Percentiles rank a stretch among this genome's conserved stretches.
phyloP scores from a whole-genome alignment of 2,329 filamentous ascomycete species.

The Colletotrichum simmondsii region DNA sequence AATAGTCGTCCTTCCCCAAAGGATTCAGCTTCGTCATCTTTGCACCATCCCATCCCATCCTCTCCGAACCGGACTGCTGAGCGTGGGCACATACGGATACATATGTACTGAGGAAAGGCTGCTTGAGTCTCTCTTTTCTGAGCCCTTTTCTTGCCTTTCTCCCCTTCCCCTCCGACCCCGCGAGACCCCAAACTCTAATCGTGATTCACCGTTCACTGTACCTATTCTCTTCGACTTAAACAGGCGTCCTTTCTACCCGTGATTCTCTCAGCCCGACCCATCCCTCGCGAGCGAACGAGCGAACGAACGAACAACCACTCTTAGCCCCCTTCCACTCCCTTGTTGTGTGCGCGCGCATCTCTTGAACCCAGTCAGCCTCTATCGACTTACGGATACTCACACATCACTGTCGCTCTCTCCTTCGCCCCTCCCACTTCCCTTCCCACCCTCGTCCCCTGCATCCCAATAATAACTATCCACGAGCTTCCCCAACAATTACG shows the following conservation, averaged over 20 bases:
- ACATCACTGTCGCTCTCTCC: background rate
- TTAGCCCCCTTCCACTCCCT: slow-evolving; percentile 4
- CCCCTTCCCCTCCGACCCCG: background rate
- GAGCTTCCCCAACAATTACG: slow-evolving; percentile 20
- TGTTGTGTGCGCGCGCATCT: background rate
- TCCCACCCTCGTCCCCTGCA: slow-evolving; percentile 14
- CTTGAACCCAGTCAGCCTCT: slow-evolving; percentile 1
- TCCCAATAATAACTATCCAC: slow-evolving; percentile 19
- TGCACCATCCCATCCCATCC: slow-evolving; percentile 9
- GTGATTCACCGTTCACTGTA: slow-evolving; percentile 15
- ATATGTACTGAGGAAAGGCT: slow-evolving; percentile 8
- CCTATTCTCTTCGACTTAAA: background rate
- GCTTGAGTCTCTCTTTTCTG: background rate
- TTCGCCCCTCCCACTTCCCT: background rate
- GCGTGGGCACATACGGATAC: background rate
- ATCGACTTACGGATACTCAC: background rate
- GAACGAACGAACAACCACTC: background rate
- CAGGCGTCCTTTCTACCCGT: background rate
- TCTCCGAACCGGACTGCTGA: slow-evolving; percentile 2
- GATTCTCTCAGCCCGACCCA: background rate
- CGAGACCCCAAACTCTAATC: background rate
- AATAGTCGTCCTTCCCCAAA: slow-evolving; percentile 1
- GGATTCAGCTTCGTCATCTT: slow-evolving; percentile 31
- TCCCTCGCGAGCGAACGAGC: background rate
- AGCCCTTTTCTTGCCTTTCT: background rate